Evolutionary conservation across 306 rosid genomes (phyloP), one percentile per base, ranked within the genome.

Genomic region (Psophocarpus tetragonolobus): DNA sequence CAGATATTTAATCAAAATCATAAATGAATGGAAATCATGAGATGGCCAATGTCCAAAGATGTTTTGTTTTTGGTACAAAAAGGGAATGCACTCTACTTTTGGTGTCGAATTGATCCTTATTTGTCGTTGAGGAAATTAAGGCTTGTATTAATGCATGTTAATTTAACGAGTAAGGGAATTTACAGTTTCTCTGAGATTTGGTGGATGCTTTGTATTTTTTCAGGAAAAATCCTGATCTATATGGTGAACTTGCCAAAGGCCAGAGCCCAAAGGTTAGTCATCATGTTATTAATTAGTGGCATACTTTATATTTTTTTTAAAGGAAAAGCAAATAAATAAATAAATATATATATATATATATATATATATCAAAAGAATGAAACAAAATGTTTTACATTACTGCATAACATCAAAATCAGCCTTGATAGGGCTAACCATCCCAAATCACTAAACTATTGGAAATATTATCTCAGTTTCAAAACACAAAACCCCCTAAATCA

Each of bases 221-320:
- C 91, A 96, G 99, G 84, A 88, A 88, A 85, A 82, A 96, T 74
- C 96, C 90, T 7, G 82, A 73, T 8, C 64, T 92, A 74, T 96
- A 81, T 78, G 91, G 88, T 1, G 76, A 82, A 66, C 98, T 96
- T 12, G 96, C 98, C 78, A 86, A 82, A 78, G 82, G 89, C 58
- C 99, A 96, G 68, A 96, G 91, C 84, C 99, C 99, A 38, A 96
- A 96, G 97, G 99, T 92, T 8, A 48, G 90, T 23, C 30, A 60
- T 23, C 30, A 60, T 74, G 1, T 23, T 62, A 50, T 35, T 58
- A 15, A 15, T 18, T 53, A n/a, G n/a, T n/a, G n/a, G 4, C 27
- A 35, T 8, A 63, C 15, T 3, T n/a, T n/a, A n/a, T n/a, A n/a
- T n/a, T n/a, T n/a, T n/a, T n/a, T n/a, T n/a, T n/a, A n/a, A n/a